Evolutionary conservation across 805 yeast genomes (phyloP).

Genomic region (Metschnikowia gruessii): DNA sequence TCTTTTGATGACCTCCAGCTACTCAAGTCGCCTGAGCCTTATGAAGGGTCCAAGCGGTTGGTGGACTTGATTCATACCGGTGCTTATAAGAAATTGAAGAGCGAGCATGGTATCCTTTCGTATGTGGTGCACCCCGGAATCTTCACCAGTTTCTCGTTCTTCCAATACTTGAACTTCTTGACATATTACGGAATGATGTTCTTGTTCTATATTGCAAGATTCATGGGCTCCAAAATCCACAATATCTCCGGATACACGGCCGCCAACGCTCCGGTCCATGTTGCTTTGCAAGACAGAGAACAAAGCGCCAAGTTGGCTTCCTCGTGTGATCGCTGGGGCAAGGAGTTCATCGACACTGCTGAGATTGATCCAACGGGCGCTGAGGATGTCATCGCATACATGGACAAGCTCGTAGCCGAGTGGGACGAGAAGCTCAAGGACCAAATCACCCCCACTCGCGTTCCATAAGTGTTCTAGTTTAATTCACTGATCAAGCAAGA

Average conservation of each 20-base stretch:
- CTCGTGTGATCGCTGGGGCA: conserved; percentile 61
- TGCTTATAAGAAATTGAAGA: conserved; percentile 50
- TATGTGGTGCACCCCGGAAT: conserved; percentile 93
- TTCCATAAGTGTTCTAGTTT: conserved; percentile 9
- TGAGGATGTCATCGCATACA: conserved; percentile 61
- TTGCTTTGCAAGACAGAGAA: conserved; percentile 51
- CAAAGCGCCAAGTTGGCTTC: conserved; percentile 65
- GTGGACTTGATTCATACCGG: conserved; percentile 81
- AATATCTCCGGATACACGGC: conserved; percentile 85
- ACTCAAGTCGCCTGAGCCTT: conserved; percentile 59
- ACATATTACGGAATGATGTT: conserved; percentile 84
- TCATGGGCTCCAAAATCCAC: conserved; percentile 83
- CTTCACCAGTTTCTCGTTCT: conserved; percentile 78
- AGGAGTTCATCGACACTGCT: conserved; percentile 54
- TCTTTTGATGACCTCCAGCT: conserved; percentile 76
- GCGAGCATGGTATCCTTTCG: conserved; percentile 56
- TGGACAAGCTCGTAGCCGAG: conserved; percentile 52
- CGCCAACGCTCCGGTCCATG: conserved; percentile 73
- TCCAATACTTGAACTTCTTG: conserved; percentile 68
- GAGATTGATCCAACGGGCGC: conserved; percentile 64
- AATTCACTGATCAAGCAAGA: conserved; percentile 12
- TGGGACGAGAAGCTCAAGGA: conserved; percentile 77
- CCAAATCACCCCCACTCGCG: conserved; percentile 60
- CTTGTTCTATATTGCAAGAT: conserved; percentile 79
- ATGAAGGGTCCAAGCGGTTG: conserved; percentile 88